Evolutionary conservation across 106 monocot species (phyloP).

Genomic region (Iris macrosiphon): DNA sequence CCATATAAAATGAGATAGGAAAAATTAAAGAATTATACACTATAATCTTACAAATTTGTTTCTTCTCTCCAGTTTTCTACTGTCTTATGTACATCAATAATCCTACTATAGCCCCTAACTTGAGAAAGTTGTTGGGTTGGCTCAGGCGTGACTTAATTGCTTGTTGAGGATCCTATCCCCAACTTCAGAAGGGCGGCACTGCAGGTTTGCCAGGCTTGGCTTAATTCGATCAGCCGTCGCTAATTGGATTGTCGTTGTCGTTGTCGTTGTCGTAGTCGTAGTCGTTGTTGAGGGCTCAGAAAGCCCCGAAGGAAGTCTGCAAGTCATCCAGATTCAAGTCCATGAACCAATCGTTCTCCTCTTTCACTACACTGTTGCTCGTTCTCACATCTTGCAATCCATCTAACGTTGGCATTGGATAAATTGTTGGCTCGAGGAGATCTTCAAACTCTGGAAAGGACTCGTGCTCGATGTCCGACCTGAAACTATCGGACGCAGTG

Average conservation of each 20-base stretch:
- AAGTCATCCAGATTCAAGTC: constrained; percentile 44
- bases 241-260: not conserved
- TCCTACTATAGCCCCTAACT: too few relatives aligned
- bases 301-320: constrained; percentile 13
- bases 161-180: too few relatives aligned
- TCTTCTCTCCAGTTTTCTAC: too few relatives aligned
- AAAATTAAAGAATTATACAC: too few relatives aligned
- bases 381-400: not conserved
- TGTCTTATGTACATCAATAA: too few relatives aligned
- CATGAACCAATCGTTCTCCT: constrained; percentile 38
- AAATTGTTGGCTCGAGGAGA: not conserved
- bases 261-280: not conserved
- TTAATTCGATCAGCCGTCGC: not conserved
- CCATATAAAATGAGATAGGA: too few relatives aligned
- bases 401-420: not conserved
- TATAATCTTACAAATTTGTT: too few relatives aligned
- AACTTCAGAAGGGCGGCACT: too few relatives aligned
- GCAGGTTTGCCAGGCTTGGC: too few relatives aligned
- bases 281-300: not conserved
- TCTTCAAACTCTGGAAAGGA: not conserved
- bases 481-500: constrained; percentile 13
- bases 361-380: too few relatives aligned
- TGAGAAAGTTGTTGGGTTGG: too few relatives aligned
- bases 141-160: too few relatives aligned
- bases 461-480: constrained; percentile 43